Evolutionary conservation across 495 filamentous ascomycete genomes (phyloP), one percentile per base, ranked within the genome.

Genomic region (Neurospora sp.): DNA sequence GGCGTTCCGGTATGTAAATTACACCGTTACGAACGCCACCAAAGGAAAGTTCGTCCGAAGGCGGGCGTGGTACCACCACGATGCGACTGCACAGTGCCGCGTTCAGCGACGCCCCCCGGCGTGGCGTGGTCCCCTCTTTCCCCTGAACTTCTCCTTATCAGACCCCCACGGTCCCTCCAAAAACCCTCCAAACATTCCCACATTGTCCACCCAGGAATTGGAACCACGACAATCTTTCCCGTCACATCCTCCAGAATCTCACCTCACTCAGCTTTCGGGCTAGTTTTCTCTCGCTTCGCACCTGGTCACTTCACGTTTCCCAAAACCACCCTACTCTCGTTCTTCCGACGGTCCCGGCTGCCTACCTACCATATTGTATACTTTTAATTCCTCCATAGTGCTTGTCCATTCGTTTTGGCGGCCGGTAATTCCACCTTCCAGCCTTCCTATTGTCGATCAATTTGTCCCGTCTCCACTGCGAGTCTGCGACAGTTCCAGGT

Each of bases 221-320:
- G 14, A 65, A 35, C 27, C 27, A 65, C 53, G 53, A 65, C 27
- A 65, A 65, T 65, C 53, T 65, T 35, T 65, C 53, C 53, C 27
- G 53, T 65, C 53, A 17, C 53, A 17, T 65, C 53, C 53, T 65
- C 53, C 53, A 71, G 22, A 71, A 41, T 45, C 53, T 71, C 73
- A 75, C 45, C 74, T 73, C 74, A 48, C 76, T 71, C 79, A 81
- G 75, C 78, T 75, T 69, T 75, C 68, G 73, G 74, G 73, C 73
- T 73, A 75, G 74, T 71, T 65, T 76, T 70, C 78, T 70, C 73
- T 81, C 78, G 79, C 75, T 78, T 71, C 42, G 42, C 73, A 44
- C 20, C 41, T 68, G 14, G 39, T 69, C 59, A 40, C 41, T 68
- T 35, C 70, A n/a, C 22, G 44, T 59, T 71, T 59, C 17, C 31